phyloP scores from a whole-genome alignment of 2,329 filamentous ascomycete species.

The Pseudogymnoascus sp. region DNA sequence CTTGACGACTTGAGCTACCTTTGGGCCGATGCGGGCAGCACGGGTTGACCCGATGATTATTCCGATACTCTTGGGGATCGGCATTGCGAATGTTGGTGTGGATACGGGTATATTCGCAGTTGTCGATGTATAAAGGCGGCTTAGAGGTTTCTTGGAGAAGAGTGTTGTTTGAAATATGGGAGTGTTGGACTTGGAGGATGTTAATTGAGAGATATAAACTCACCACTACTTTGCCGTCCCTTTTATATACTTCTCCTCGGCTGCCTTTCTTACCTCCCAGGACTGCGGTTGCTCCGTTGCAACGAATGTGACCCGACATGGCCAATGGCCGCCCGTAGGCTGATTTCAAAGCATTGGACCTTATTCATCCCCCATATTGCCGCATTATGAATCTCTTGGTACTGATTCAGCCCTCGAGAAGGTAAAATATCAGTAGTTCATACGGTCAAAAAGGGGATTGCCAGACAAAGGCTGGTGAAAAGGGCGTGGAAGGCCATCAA shows the following conservation, averaged over 20 bases:
- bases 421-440: not conserved
- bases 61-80: conserved; percentile 19
- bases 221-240: not conserved
- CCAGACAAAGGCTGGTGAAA: not conserved
- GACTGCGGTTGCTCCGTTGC: not conserved
- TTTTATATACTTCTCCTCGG: not conserved
- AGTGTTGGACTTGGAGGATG: not conserved
- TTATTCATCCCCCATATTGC: not conserved
- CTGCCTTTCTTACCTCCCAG: not conserved
- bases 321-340: not conserved
- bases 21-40: conserved; percentile 28
- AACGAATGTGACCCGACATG: not conserved
- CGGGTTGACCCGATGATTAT: conserved; percentile 33
- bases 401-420: not conserved
- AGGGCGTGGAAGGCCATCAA: not conserved
- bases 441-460: not conserved
- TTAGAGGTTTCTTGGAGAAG: not conserved
- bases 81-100: not conserved
- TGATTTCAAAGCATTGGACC: not conserved
- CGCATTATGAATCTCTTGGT: not conserved
- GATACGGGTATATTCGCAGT: not conserved
- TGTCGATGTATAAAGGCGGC: not conserved
- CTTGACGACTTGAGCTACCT: conserved; percentile 29
- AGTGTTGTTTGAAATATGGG: not conserved
- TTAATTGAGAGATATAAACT: not conserved